A percentile compares a stretch with the other conserved stretches of the same genome.
phyloP scores from a whole-genome alignment of 2,329 filamentous ascomycete genomes.

The Pseudocercospora cruenta region DNA sequence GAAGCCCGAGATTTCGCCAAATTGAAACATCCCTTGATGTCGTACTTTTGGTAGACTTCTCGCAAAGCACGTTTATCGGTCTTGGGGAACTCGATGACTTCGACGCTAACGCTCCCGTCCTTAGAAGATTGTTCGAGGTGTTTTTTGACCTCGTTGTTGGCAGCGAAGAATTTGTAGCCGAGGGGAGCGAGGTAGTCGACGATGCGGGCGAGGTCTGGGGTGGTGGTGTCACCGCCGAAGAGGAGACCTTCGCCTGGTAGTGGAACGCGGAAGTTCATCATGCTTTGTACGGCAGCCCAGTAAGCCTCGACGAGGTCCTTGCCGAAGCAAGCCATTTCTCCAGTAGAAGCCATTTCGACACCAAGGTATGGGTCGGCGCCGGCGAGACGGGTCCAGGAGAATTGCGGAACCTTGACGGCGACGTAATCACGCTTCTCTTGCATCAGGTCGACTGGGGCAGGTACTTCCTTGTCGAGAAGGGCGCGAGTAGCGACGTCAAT shows the following conservation, averaged over 20 bases:
- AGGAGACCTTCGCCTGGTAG: conserved; percentile 93
- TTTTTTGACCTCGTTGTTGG: conserved; percentile 76
- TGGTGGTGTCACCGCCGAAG: conserved; percentile 80
- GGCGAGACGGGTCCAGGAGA: conserved; percentile 97
- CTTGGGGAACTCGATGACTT: conserved; percentile 96
- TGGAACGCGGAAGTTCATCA: conserved; percentile 98
- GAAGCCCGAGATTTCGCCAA: conserved; percentile 81
- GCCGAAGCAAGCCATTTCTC: conserved; percentile 98
- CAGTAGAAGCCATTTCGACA: conserved; percentile 95
- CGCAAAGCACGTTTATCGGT: conserved; percentile 92
- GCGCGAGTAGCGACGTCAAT: conserved; percentile 94
- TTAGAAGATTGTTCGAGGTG: conserved; percentile 76
- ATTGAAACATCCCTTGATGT: conserved; percentile 96
- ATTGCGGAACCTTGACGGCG: conserved; percentile 97
- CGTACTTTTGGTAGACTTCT: conserved; percentile 95
- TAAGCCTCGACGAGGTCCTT: conserved; percentile 95
- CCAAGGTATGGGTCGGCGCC: conserved; percentile 97
- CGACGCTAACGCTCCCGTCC: conserved; percentile 67
- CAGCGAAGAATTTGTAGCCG: conserved; percentile 92
- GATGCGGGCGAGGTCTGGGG: conserved; percentile 73
- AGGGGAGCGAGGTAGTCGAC: conserved; percentile 86
- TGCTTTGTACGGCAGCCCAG: conserved; percentile 93
- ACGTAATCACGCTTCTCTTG: conserved; percentile 84
- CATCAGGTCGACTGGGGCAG: conserved; percentile 87
- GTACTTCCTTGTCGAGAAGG: conserved; percentile 81